These are phyloP conservation scores for Paraphaeosphaeria sporulosa DNA, from an alignment of 2,329 filamentous ascomycete genomes.

Conservation along the genomic window DNA sequence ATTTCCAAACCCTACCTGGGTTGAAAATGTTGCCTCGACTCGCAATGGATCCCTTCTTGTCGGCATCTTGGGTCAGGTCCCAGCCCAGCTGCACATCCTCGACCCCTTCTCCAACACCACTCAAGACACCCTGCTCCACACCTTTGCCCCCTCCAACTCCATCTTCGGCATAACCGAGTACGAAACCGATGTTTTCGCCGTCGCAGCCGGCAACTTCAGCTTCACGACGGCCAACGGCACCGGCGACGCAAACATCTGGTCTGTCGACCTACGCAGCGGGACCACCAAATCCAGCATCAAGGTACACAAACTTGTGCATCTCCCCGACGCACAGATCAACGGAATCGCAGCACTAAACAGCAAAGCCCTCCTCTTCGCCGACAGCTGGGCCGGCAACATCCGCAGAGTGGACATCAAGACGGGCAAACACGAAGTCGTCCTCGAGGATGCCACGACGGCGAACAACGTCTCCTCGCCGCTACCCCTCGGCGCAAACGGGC, in stretches of 20 bases:
- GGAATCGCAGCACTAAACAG: too few relatives aligned
- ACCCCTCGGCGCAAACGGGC: too few relatives aligned
- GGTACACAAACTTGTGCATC: conserved; percentile 25
- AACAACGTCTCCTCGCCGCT: too few relatives aligned
- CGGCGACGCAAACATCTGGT: conserved; percentile 28
- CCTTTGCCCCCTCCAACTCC: conserved; percentile 32
- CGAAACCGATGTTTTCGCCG: conserved; percentile 42
- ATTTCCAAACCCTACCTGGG: conserved; percentile 37
- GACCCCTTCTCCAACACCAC: conserved; percentile 32
- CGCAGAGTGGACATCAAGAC: too few relatives aligned
- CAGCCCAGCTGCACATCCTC: conserved; percentile 45
- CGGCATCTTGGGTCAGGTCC: conserved; percentile 34
- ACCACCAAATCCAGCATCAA: not conserved
- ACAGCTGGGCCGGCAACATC: too few relatives aligned
- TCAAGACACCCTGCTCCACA: conserved; percentile 33
- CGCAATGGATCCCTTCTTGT: conserved; percentile 49
- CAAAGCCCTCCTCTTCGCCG: too few relatives aligned
- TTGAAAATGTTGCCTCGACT: conserved; percentile 50
- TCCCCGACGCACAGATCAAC: conserved; percentile 27
- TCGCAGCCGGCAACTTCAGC: conserved; percentile 31
- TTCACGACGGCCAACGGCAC: conserved; percentile 9
- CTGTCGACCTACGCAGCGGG: conserved; percentile 19
- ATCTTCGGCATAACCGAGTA: conserved; percentile 50
- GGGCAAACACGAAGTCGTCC: too few relatives aligned
- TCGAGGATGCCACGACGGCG: too few relatives aligned